A percentile compares a stretch with the other conserved stretches of the same genome.
phyloP scores from a whole-genome alignment of 345 rosid genomes.

The Crucihimalaya himalaica region DNA sequence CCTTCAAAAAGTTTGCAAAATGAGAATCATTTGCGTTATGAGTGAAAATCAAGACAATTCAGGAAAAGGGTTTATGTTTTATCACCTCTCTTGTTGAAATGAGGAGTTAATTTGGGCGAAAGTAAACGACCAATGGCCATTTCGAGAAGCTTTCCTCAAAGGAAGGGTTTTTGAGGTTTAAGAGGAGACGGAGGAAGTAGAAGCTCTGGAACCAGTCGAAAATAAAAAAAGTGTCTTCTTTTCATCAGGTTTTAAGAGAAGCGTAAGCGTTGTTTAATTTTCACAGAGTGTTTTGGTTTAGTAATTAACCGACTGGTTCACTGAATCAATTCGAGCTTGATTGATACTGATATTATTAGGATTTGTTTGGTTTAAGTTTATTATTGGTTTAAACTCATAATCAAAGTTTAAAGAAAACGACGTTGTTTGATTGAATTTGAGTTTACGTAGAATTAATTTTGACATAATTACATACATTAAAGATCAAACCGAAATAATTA shows the following conservation, averaged over 20 bases:
- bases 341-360: neutral
- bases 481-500: too few relatives aligned
- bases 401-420: too few relatives aligned
- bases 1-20: neutral
- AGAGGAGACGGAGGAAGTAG: conserved; percentile 1
- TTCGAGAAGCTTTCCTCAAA: neutral
- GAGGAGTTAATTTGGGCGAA: conserved; percentile 24
- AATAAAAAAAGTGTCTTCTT: neutral
- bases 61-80: neutral
- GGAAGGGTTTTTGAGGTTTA: conserved; percentile 15
- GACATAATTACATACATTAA: too few relatives aligned
- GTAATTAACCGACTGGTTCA: conserved; percentile 3
- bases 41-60: neutral
- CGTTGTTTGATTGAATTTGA: too few relatives aligned
- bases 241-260: neutral
- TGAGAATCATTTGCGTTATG: neutral
- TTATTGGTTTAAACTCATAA: too few relatives aligned
- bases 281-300: neutral
- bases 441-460: too few relatives aligned
- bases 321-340: neutral
- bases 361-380: neutral
- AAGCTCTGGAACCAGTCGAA: neutral
- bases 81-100: conserved; percentile 38
- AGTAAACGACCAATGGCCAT: conserved; percentile 45
- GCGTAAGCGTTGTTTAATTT: neutral